Base-by-base conservation (phyloP, 2,329 filamentous ascomycete species). In the Taxawa tesnikishii region DNA sequence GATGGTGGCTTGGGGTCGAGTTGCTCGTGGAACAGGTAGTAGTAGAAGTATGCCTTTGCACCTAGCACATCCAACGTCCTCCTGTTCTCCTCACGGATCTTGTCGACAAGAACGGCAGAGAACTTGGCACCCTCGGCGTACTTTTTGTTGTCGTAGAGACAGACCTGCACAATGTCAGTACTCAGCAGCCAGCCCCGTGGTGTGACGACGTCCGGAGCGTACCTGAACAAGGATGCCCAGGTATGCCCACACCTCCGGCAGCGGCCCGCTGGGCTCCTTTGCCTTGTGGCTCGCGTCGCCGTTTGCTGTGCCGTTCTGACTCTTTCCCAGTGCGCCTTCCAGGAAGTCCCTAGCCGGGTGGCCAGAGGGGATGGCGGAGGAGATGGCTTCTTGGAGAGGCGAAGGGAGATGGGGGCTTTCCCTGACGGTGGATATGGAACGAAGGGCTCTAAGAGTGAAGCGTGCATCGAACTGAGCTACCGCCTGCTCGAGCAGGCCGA, bases 31-130 rank as follows among this genome's bases (percentile, higher is more conserved):
- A 96, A 96, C 47, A 96, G 69, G 15, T 84, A 84, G 62, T 84
- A 94, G 68, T 98, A 98, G 62, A 94, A 96, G 70, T 94, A 98
- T 41, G 88, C 85, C 60, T 92, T 92, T 43, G 88, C 85, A 37
- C 87, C 83, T 37, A 98, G 74, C 30, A 87, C 85, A 58, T 98
- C 90, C 40, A 98, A 67, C 15, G 90, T 96, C 47, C 90, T 79
- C 41, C 90, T 81, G 67, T 98, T 98, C 54, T 93, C 70, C 32
- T 76, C 70, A 50, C 92, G 84, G 55, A 96, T 79, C 53, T 80
- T 79, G 52, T 88, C 82, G 31, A 85, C 76, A 33, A 98, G 70
- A 47, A 76, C 75, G 44, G 75, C 74, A 17, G 90, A 96, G 61
- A 96, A 93, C 38, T 82, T 71, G 42, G 78, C 77, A 33, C 90